Evolutionary conservation across 75 land plant species (phyloP).

Genomic region (Selaginella moellendorffii): DNA sequence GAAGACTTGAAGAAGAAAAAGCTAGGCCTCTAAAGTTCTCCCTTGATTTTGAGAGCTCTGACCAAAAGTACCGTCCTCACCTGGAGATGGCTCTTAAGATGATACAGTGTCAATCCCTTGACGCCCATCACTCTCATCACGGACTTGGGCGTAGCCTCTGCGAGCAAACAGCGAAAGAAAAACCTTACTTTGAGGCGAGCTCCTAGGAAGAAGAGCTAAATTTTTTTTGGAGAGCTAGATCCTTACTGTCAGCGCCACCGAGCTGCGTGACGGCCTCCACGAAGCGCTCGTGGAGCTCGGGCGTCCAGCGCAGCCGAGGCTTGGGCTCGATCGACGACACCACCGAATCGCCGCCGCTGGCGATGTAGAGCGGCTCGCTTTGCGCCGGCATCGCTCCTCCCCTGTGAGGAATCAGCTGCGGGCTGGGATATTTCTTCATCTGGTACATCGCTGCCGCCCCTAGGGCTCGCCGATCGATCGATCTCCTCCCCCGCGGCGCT

Average conservation of each 20-base stretch:
- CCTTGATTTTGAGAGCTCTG: too few relatives aligned
- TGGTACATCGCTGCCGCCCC: too few relatives aligned
- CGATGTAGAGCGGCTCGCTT: background rate
- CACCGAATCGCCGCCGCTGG: background rate
- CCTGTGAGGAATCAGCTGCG: background rate
- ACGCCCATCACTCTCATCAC: conserved; percentile 71
- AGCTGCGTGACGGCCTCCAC: conserved; percentile 7
- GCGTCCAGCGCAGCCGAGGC: conserved; percentile 3
- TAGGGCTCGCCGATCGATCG: too few relatives aligned
- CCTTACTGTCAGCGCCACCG: conserved; percentile 10
- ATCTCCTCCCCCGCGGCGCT: too few relatives aligned
- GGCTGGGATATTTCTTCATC: conserved; percentile 9
- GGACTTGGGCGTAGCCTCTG: conserved; percentile 77
- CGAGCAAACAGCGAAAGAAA: too few relatives aligned
- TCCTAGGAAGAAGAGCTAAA: too few relatives aligned
- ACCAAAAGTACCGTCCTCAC: conserved; percentile 16
- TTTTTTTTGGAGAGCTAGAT: background rate
- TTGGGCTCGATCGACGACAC: conserved; percentile 5
- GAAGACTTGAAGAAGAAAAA: too few relatives aligned
- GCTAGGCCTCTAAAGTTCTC: too few relatives aligned
- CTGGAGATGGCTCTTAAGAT: conserved; percentile 79
- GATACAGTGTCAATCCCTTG: conserved; percentile 70
- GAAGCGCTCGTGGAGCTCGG: conserved; percentile 6
- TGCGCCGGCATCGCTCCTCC: background rate
- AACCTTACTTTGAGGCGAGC: too few relatives aligned